A percentile compares a stretch with the other conserved stretches of the same genome.
Evolutionary conservation across 176 grass and related monocot genomes (phyloP).

Genomic region (Areca catechu): DNA sequence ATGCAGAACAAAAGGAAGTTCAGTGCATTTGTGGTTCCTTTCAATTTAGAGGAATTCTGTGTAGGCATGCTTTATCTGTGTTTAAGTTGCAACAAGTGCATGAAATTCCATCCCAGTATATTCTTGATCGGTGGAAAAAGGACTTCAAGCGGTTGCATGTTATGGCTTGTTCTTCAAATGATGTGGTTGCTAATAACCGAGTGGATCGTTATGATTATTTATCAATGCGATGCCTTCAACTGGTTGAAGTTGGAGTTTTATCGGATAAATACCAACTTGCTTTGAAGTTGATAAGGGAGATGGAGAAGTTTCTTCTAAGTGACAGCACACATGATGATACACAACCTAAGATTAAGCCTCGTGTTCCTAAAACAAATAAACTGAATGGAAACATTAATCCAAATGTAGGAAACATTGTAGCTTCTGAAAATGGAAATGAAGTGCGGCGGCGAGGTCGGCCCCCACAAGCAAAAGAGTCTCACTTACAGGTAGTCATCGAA

Average conservation of each 20-base stretch:
- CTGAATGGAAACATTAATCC: slow-evolving; percentile 31
- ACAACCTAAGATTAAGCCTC: slow-evolving; percentile 78
- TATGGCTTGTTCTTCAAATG: slow-evolving; percentile 45
- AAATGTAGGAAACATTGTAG: slow-evolving; percentile 33
- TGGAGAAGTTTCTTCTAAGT: slow-evolving; percentile 83
- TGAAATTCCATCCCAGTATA: slow-evolving; percentile 77
- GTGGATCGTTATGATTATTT: slow-evolving; percentile 91
- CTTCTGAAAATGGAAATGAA: slow-evolving; percentile 41
- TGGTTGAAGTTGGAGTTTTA: slow-evolving; percentile 75
- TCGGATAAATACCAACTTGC: slow-evolving; percentile 94
- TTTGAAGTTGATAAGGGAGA: slow-evolving; percentile 75
- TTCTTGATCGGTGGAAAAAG: slow-evolving; percentile 92
- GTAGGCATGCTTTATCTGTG: slow-evolving; percentile 77
- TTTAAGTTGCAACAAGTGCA: slow-evolving; percentile 88
- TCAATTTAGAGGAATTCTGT: slow-evolving; percentile 88
- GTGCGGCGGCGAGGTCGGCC: slow-evolving; percentile 13
- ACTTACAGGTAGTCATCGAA: slow-evolving; percentile 33
- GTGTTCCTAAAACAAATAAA: slow-evolving; percentile 62
- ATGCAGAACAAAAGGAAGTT: slow-evolving; percentile 57
- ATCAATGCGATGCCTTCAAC: slow-evolving; percentile 88
- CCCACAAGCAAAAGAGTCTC: slow-evolving; percentile 29
- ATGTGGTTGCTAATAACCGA: slow-evolving; percentile 68
- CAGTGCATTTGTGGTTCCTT: slow-evolving; percentile 94
- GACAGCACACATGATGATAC: slow-evolving; percentile 91
- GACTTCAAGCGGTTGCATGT: slow-evolving; percentile 86